A percentile compares a stretch with the other conserved stretches of the same genome.
These are phyloP conservation scores for Geotrichum restrictum DNA, from an alignment of 1,139 yeast species.

Conservation along the genomic window DNA sequence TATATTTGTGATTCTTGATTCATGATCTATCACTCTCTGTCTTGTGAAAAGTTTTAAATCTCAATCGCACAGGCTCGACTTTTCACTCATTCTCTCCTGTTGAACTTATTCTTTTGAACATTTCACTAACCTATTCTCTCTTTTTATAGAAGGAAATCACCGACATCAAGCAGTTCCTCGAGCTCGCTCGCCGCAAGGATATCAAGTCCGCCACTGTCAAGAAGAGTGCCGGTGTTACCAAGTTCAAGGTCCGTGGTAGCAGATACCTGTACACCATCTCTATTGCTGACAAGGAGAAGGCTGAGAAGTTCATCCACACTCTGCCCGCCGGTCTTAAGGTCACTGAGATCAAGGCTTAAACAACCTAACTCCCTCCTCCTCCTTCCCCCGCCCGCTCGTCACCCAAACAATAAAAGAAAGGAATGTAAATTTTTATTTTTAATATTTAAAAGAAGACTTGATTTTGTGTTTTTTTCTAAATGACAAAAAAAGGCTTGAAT, in stretches of 20 bases:
- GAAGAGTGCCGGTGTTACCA: constrained; percentile 93
- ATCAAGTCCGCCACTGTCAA: constrained; percentile 89
- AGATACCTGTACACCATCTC: constrained; percentile 92
- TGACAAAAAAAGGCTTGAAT: not conserved
- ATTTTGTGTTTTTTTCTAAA: not conserved
- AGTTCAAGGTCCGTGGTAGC: constrained; percentile 98
- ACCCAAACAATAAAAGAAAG: constrained; percentile 1
- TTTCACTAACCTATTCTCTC: not conserved
- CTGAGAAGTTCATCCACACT: constrained; percentile 96
- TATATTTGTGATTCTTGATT: not conserved
- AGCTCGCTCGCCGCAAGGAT: constrained; percentile 95
- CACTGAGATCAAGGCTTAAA: constrained; percentile 40
- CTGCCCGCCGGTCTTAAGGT: constrained; percentile 92
- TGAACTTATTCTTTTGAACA: too few relatives aligned
- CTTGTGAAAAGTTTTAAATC: too few relatives aligned
- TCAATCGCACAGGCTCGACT: too few relatives aligned
- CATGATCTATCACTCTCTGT: not conserved
- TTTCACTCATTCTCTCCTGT: too few relatives aligned
- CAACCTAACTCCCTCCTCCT: not conserved
- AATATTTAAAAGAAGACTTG: not conserved
- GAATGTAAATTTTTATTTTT: not conserved
- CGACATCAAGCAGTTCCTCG: constrained; percentile 97
- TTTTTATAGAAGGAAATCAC: constrained; percentile 58
- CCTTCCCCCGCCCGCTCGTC: not conserved
- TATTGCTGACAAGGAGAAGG: constrained; percentile 95